Percentiles rank a stretch among this genome's conserved stretches.
These are phyloP conservation scores for Colletotrichum spaethianum DNA, from an alignment of 2,329 filamentous ascomycete genomes.

Conservation along the genomic window DNA sequence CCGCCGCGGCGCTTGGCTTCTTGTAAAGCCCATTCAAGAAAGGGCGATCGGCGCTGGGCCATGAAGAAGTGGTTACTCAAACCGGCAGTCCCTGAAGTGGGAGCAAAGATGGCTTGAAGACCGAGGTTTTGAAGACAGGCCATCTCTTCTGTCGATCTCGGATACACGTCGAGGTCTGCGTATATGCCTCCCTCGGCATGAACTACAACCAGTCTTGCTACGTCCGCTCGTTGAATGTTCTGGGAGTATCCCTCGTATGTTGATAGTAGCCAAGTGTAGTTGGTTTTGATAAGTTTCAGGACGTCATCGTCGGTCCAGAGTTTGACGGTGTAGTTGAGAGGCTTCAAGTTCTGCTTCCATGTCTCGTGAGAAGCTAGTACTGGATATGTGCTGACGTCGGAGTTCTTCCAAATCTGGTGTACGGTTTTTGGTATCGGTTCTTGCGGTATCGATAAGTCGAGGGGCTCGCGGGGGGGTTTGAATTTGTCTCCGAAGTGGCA, in stretches of 20 bases:
- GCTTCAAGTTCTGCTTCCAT: slow-evolving; percentile 42
- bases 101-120: slow-evolving; percentile 36
- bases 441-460: not conserved
- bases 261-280: slow-evolving; percentile 44
- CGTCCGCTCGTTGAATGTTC: slow-evolving; percentile 45
- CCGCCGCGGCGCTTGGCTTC: slow-evolving; percentile 44
- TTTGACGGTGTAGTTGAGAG: slow-evolving; percentile 44
- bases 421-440: slow-evolving; percentile 40
- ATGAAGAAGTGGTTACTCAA: slow-evolving; percentile 48
- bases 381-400: slow-evolving; percentile 41
- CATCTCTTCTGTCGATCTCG: slow-evolving; percentile 31
- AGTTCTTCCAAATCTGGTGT: slow-evolving; percentile 46
- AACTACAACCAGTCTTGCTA: slow-evolving; percentile 44
- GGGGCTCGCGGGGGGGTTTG: not conserved
- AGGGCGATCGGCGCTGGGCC: slow-evolving; percentile 40
- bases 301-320: slow-evolving; percentile 46
- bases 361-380: slow-evolving; percentile 27
- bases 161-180: slow-evolving; percentile 46
- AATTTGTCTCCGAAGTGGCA: not conserved
- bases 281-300: slow-evolving; percentile 36
- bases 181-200: slow-evolving; percentile 45
- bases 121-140: slow-evolving; percentile 41
- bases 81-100: slow-evolving; percentile 34
- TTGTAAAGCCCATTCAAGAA: slow-evolving; percentile 43
- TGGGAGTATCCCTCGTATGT: slow-evolving; percentile 44